These are phyloP conservation scores for Colletotrichum sp. DNA, from an alignment of 2,329 filamentous ascomycete genomes.

Conservation along the genomic window DNA sequence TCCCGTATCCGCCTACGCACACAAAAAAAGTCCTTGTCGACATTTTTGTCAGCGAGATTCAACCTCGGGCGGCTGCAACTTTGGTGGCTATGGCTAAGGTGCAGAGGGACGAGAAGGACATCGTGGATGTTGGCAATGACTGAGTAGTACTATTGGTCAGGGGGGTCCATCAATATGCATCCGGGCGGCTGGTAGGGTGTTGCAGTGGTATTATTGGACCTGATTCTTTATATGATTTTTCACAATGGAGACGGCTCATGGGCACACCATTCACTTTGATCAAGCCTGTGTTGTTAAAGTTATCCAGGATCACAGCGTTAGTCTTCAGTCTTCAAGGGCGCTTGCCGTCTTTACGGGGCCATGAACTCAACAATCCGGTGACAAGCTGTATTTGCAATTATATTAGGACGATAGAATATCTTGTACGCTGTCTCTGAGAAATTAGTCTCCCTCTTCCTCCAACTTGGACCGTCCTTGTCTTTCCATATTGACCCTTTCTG, in stretches of 20 bases:
- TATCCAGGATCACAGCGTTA: neutral
- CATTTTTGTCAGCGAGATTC: neutral
- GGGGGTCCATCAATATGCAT: neutral
- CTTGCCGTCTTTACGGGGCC: neutral
- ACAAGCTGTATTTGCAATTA: neutral
- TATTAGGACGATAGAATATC: neutral
- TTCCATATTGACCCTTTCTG: neutral
- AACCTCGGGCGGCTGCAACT: neutral
- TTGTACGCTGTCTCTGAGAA: neutral
- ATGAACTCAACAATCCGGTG: neutral
- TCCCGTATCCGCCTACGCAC: neutral
- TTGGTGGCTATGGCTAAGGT: neutral
- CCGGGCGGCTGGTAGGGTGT: neutral
- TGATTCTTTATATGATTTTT: neutral
- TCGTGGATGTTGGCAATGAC: neutral
- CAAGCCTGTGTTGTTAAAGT: neutral
- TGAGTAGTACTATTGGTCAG: neutral
- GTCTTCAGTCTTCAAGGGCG: neutral
- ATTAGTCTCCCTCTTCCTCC: neutral
- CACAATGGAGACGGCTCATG: neutral
- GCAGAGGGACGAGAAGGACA: neutral
- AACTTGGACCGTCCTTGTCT: neutral
- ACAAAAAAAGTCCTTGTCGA: neutral
- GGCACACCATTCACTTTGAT: neutral
- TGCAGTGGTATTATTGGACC: neutral